Base-by-base conservation (phyloP, 768 basidiomycete species). In the Cystofilobasidium ferigula region DNA sequence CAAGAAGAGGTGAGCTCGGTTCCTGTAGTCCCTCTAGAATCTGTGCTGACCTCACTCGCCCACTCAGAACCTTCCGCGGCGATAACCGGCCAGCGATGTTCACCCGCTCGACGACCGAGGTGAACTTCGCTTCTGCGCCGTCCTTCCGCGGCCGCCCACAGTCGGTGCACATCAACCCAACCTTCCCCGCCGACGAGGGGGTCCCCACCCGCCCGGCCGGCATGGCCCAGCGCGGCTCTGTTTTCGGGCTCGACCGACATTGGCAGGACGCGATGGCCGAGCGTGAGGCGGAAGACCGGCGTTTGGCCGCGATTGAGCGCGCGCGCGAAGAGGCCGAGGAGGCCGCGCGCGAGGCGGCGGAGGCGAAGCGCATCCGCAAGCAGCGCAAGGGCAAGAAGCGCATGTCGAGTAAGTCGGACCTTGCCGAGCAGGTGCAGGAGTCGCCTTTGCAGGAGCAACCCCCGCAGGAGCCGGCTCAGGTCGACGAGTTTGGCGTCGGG, bases 11-110 rank as follows among this genome's bases (percentile, higher is more conserved):
- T 67, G n/a, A 7, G 65, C 62, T n/a, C 12, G 7, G 28, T 26
- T 14, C 28, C 40, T 24, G 5, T 38, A 20, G 16, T 12, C 40
- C 35, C 20, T 51, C 61, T 14, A 32, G 7, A 9, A 1, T 5
- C n/a, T 48, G 4, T 18, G 20, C 16, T n/a, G 57, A 54, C 1
- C 9, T 42, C 13, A 24, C 10, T 40, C 18, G 24, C 16, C 18
- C 14, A 5, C 18, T 5, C 28, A 67, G 65, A 42, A 48, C 40
- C 16, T 67, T 67, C 60, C 40, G 47, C n/a, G 65, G 65, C n/a
- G 65, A 67, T 34, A 34, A 36, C n/a, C 59, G 65, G 36, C 65
- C 65, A 14, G 47, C 65, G 53, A 67, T 67, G 65, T 67, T 61
- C 51, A 67, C 65, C 20, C 59, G 65, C 18, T 56, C 65, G 10